Evolutionary conservation across 495 filamentous ascomycete species (phyloP), one percentile per base, ranked within the genome.

Genomic region (Xylaria bambusicola): DNA sequence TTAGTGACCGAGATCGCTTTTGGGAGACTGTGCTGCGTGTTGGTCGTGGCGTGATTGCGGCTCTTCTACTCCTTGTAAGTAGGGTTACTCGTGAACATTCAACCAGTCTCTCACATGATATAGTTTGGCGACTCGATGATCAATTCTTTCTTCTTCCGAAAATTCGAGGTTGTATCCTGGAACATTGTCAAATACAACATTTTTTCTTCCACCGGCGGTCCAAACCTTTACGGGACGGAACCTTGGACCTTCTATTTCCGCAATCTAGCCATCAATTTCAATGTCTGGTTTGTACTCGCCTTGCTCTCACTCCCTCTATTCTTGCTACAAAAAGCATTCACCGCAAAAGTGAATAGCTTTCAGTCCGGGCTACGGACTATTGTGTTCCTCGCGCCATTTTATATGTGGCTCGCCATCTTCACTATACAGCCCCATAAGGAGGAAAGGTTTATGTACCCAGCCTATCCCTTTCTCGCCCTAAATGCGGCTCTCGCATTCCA

Each of bases 391-490:
- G 73, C 85, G 1, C 93, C 95, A 0, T 93, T 97, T 73, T 98
- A 97, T 70, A 82, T 97, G 71, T 99, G 95, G 95, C 82, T 98
- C 23, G 84, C 72, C 6, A 93, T 98, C 54, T 97, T 99, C 74
- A 90, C 91, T 3, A 69, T 87, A 9, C 94, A 98, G 68, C 87
- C 94, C 18, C 95, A 99, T 80, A 99, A 99, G 66, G 95, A 99
- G 72, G 95, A 99, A 69, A 81, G 95, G 7, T 99, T 99, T 77
- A 98, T 99, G 92, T 98, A 96, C 71, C 93, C 93, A 0, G 88
- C 87, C 21, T 99, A 99, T 70, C 94, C 95, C 8, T 88, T 91
- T 52, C 80, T 99, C 23, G 91, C 89, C n/a, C 80, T 98, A 24
- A 94, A 94, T 73, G 93, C 93, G 12, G 90, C 92, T n/a, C 75